Percentiles rank a stretch among this genome's conserved stretches.
These are phyloP conservation scores for Coleophoma crateriformis DNA, from an alignment of 2,329 filamentous ascomycete genomes.

Conservation along the genomic window DNA sequence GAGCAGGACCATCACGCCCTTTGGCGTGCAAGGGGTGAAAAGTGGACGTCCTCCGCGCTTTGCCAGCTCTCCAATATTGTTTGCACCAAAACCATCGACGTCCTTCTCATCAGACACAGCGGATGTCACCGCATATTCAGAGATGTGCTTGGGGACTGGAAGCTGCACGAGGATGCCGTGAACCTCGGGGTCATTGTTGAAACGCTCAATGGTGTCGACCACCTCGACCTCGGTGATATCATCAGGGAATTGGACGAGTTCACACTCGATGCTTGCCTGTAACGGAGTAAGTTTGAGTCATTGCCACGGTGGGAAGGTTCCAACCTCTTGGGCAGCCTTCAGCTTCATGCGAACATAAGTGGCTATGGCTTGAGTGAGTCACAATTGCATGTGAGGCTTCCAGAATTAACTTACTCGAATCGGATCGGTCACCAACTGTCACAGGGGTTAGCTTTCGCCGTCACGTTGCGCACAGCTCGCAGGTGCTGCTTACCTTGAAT, in stretches of 20 bases:
- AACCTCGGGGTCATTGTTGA: conserved; percentile 82
- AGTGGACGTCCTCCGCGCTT: conserved; percentile 87
- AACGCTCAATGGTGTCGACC: conserved; percentile 69
- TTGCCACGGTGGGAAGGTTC: conserved; percentile 14
- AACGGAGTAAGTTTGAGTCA: conserved; percentile 10
- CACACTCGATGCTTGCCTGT: conserved; percentile 86
- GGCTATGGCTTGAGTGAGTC: conserved; percentile 41
- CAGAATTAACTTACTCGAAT: conserved; percentile 62
- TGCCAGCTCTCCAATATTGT: conserved; percentile 93
- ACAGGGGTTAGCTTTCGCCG: not conserved
- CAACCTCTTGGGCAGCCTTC: conserved; percentile 88
- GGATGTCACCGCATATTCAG: conserved; percentile 85
- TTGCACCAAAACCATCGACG: conserved; percentile 92
- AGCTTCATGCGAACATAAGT: conserved; percentile 99
- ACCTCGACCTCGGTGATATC: conserved; percentile 80
- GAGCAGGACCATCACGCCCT: conserved; percentile 92
- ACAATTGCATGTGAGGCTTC: conserved; percentile 24
- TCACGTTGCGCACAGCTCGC: conserved; percentile 3
- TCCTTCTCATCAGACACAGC: conserved; percentile 92
- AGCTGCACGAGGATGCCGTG: conserved; percentile 94
- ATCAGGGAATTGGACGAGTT: conserved; percentile 78
- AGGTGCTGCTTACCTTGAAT: conserved; percentile 68
- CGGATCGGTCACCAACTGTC: conserved; percentile 82
- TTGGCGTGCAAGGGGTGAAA: conserved; percentile 93
- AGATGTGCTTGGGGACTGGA: conserved; percentile 82